Conservation (phyloP, 2,329 filamentous ascomycete genomes). For the Chaetomiaceae sp. region DNA sequence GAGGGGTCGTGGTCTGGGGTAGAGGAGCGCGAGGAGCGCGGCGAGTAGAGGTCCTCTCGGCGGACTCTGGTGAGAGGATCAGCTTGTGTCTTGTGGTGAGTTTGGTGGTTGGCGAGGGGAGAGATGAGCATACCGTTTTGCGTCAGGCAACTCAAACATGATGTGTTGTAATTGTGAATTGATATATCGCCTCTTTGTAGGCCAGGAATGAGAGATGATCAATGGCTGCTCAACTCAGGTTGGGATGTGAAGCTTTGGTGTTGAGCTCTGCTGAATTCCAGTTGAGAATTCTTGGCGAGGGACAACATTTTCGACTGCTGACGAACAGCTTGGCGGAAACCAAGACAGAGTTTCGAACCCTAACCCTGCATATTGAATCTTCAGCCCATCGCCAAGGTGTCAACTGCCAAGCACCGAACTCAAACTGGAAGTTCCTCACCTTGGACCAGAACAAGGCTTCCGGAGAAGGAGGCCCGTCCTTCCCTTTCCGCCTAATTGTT, state of each 20-base stretch:
- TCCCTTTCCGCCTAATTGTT: background rate
- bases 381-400: background rate
- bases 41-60: conserved; percentile 48
- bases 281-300: no score
- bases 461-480: background rate
- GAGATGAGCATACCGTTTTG: conserved; percentile 49
- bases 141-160: conserved; percentile 51
- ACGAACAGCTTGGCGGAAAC: no score
- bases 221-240: background rate
- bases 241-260: background rate
- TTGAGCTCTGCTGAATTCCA: background rate
- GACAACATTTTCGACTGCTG: conserved; percentile 6
- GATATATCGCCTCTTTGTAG: no score
- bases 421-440: background rate
- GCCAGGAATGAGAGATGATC: no score
- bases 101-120: background rate
- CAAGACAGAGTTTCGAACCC: no score
- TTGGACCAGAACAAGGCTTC: background rate
- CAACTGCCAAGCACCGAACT: background rate
- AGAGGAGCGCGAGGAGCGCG: conserved; percentile 27
- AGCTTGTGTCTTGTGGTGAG: background rate
- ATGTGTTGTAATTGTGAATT: conserved; percentile 1
- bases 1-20: conserved; percentile 30
- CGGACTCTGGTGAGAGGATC: conserved; percentile 42
- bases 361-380: background rate